These are phyloP conservation scores for Cyamopsis tetragonoloba DNA, from an alignment of 306 rosid genomes.

Conservation along the genomic window DNA sequence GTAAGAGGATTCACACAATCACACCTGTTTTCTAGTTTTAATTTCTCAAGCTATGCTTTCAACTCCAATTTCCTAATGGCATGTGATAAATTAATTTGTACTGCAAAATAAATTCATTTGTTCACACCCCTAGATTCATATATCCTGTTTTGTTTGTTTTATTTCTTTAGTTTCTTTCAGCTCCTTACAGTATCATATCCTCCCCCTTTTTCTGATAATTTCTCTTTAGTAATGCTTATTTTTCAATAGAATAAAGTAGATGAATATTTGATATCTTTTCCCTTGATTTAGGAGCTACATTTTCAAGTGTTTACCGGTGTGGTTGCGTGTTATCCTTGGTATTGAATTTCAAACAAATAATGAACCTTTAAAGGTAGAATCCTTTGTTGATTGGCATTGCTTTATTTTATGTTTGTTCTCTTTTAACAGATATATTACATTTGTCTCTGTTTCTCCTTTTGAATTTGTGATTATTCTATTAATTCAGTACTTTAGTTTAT, in stretches of 20 bases:
- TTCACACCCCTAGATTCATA: background rate
- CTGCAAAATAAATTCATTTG: no score
- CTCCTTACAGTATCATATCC: background rate
- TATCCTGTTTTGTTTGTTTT: background rate
- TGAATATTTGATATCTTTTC: conserved; percentile 9
- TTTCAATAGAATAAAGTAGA: background rate
- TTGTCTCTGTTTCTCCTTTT: conserved; percentile 3
- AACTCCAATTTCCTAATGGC: conserved; percentile 16
- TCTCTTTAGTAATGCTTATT: conserved; percentile 8
- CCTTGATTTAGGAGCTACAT: conserved; percentile 6
- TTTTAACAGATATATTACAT: background rate
- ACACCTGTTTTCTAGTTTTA: no score
- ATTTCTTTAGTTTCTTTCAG: background rate
- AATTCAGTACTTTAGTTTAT: background rate
- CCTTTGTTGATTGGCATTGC: conserved; percentile 11
- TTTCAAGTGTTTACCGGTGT: conserved; percentile 94
- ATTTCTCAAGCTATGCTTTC: background rate
- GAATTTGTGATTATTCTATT: background rate
- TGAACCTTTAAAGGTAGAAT: conserved; percentile 84
- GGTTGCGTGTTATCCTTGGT: conserved; percentile 98
- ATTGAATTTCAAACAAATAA: conserved; percentile 87
- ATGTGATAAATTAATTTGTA: background rate
- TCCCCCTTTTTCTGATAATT: background rate
- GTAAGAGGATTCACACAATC: no score
- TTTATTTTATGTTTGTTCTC: background rate